Base-by-base conservation (phyloP, 139 green algal species). In the Haematococcus lacustris region DNA sequence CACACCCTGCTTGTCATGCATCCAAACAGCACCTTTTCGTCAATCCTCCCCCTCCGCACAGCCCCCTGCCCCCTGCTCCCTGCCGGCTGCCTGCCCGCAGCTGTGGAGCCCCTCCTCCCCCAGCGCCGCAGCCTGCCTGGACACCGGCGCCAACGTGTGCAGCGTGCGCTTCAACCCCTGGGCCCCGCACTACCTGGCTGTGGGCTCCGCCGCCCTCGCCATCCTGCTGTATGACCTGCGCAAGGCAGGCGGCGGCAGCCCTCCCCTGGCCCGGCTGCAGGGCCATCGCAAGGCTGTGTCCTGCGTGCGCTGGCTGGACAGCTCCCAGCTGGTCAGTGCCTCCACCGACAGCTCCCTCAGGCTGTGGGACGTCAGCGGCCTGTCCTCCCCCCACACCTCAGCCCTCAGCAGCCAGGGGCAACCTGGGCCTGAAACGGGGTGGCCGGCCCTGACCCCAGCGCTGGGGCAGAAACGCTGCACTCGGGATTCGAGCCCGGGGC, bases 91-190 rank as follows among this genome's bases (percentile, higher is more conserved):
- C 4, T 64, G 53, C 53, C 47, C 9, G 17, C 66, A 85, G 76
- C 50, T 85, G 25, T 85, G 76, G 80, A 72, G 57, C 59, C 62
- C 66, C 34, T 37, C 32, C 23, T 66, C 75, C 32, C 39, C 57
- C 0, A 4, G 21, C 9, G 66, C 78, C 33, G 47, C 66, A 30
- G 4, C 75, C 26, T 57, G 50, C 40, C 77, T 98, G 1, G 83
- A 96, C 76, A 70, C 88, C 17, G 73, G 82, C 38, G 86, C 89
- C 73, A 94, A 97, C 74, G 90, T 98, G 65, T 98, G 93, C 84
- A 86, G 77, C 33, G 87, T 97, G 3, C 80, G 89, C 53, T 97
- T 88, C 80, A 83, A 82, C 64, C 92, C 93, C 0, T 64, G 50
- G 34, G 32, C 75, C 32, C 38, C 62, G 2, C 74, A 96, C 74